A percentile compares a stretch with the other conserved stretches of the same genome.
phyloP scores from a whole-genome alignment of 2,329 filamentous ascomycete genomes.

The Gaeumannomyces sp. region DNA sequence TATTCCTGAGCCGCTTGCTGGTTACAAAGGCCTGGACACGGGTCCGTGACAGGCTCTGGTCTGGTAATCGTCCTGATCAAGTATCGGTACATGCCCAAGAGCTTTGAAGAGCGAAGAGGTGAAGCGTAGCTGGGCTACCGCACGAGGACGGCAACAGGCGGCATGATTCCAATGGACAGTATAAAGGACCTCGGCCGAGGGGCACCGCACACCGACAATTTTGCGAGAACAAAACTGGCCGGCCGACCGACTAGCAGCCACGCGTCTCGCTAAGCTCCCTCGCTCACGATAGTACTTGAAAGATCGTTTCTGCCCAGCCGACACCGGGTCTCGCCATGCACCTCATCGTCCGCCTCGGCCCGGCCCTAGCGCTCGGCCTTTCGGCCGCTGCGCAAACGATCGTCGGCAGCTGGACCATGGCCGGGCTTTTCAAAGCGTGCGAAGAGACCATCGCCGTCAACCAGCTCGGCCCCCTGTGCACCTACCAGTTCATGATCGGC shows the following conservation, averaged over 20 bases:
- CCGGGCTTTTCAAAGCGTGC: background rate
- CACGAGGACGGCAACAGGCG: background rate
- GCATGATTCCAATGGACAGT: background rate
- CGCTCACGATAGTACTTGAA: background rate
- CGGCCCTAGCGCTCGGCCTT: background rate
- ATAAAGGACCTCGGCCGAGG: background rate
- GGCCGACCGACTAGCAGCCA: background rate
- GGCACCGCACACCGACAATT: background rate
- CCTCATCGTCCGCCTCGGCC: background rate
- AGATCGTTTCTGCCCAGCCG: background rate
- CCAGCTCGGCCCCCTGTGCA: background rate
- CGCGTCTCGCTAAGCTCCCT: background rate
- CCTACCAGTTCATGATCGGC: slow-evolving; percentile 6
- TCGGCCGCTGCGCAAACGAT: background rate
- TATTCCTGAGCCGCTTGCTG: background rate
- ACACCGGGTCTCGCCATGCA: background rate
- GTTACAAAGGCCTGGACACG: background rate
- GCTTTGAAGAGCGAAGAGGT: background rate
- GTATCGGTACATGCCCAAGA: background rate
- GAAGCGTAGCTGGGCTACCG: background rate
- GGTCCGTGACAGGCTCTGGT: background rate
- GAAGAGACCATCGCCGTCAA: background rate
- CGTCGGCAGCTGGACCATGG: slow-evolving; percentile 2
- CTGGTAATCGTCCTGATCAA: background rate
- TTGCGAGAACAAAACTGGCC: background rate